Evolutionary conservation across 352 stramenopile species (phyloP), one percentile per base, ranked within the genome.

Genomic region (Elongisporangium prolatum): DNA sequence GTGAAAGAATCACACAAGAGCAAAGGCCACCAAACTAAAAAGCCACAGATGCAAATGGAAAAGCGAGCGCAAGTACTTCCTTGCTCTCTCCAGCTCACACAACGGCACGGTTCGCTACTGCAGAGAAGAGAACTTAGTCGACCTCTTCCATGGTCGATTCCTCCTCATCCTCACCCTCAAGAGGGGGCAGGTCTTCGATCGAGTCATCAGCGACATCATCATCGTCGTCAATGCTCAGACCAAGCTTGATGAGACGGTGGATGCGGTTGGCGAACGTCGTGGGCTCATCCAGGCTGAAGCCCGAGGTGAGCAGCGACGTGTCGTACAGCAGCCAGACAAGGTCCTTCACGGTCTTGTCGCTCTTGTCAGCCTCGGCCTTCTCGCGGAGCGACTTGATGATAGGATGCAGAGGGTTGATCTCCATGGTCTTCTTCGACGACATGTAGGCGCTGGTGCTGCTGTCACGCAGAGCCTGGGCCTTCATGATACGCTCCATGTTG

Each of bases 401-500:
- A 38, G 97, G 93, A 87, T 99, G 98, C 56, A 89, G 77, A 13
- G 97, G 97, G 90, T 99, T 99, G 88, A 99, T 97, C 83, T 99
- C 98, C 94, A 99, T 98, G 51, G 97, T 99, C 93, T 99, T 99
- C 95, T 99, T 99, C 53, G 96, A 98, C 38, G 84, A 90, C 98
- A 99, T 99, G 95, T 99, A 99, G 40, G 93, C 83, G 61, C 88
- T 98, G 50, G 97, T 98, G 71, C 88, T 97, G 63, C 89, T 93
- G 83, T 99, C 97, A 65, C 97, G 94, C 61, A 99, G 93, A 28
- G 98, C 97, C 85, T 99, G 98, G 9, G 98, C 97, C 84, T 99
- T 99, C 98, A 99, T 99, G 81, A 99, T 99, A 74, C 97, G 96
- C 83, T 99, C 97, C 97, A 99, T 99, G 87, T 99, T 99, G 59